These are phyloP conservation scores for Phaeosphaeriaceae sp. DNA, from an alignment of 2,329 filamentous ascomycete genomes.

Conservation along the genomic window DNA sequence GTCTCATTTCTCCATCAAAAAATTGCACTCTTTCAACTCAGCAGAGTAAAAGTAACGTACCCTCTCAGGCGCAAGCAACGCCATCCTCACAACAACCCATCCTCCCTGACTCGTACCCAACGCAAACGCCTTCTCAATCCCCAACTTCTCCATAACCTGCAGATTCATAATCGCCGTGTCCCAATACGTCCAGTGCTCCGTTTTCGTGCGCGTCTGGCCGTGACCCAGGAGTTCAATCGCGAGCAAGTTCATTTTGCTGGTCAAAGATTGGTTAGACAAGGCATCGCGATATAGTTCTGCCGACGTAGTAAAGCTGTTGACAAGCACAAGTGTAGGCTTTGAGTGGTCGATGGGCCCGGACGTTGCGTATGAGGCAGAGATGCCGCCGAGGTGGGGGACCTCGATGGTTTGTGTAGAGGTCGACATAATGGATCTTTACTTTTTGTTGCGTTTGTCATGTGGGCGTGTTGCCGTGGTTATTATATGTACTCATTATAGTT, in stretches of 20 bases:
- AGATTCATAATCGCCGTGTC: slow-evolving; percentile 58
- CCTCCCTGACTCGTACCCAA: slow-evolving; percentile 63
- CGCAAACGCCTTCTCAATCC: slow-evolving; percentile 54
- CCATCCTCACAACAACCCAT: slow-evolving; percentile 61
- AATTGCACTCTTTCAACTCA: too few species aligned
- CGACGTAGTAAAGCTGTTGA: slow-evolving; percentile 61
- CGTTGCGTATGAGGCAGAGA: slow-evolving; percentile 52
- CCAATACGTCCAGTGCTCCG: slow-evolving; percentile 63
- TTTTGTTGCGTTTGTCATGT: slow-evolving; percentile 21
- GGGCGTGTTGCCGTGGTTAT: not conserved
- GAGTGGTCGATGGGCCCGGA: slow-evolving; percentile 29
- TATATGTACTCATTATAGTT: not conserved
- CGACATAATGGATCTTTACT: slow-evolving; percentile 27
- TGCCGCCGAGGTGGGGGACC: slow-evolving; percentile 60
- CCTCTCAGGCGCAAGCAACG: slow-evolving; percentile 57
- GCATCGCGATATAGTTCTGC: slow-evolving; percentile 54
- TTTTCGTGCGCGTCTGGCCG: slow-evolving; percentile 54
- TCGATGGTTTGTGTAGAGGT: slow-evolving; percentile 40
- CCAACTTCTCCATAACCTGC: slow-evolving; percentile 50
- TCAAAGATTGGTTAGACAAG: slow-evolving; percentile 47
- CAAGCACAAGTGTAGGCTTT: slow-evolving; percentile 60
- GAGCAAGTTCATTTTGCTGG: slow-evolving; percentile 56
- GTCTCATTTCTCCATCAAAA: not conserved
- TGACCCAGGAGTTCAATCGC: slow-evolving; percentile 63
- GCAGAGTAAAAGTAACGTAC: slow-evolving; percentile 18